Percentiles rank a stretch among this genome's conserved stretches.
Conservation (phyloP, 805 yeast species). For the Wickerhamomyces kurtzmanii region DNA sequence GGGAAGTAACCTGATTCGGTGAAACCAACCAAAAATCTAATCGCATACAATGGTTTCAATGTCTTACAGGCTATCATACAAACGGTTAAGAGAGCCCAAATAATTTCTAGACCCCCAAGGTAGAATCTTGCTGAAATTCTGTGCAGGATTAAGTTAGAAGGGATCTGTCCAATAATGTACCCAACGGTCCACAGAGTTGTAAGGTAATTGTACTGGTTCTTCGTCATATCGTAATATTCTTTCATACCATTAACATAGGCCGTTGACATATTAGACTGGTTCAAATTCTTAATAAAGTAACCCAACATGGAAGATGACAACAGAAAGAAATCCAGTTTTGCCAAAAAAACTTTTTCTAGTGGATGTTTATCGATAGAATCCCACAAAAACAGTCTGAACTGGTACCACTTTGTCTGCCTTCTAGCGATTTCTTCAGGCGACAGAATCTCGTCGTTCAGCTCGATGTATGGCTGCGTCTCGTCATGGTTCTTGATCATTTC, state of each 20-base stretch:
- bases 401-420: slow-evolving; percentile 6
- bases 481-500: too few species aligned
- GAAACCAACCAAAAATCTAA: slow-evolving; percentile 31
- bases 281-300: slow-evolving; percentile 34
- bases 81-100: slow-evolving; percentile 34
- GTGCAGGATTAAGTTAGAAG: slow-evolving; percentile 33
- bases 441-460: too few species aligned
- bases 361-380: slow-evolving; percentile 25
- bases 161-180: slow-evolving; percentile 40
- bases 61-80: slow-evolving; percentile 21
- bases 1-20: slow-evolving; percentile 41
- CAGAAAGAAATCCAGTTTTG: slow-evolving; percentile 28
- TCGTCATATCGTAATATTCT: slow-evolving; percentile 29
- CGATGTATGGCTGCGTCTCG: too few species aligned
- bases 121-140: slow-evolving; percentile 32
- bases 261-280: slow-evolving; percentile 30
- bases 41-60: slow-evolving; percentile 19
- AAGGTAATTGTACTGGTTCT: slow-evolving; percentile 34
- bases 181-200: slow-evolving; percentile 38
- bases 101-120: slow-evolving; percentile 30
- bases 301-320: slow-evolving; percentile 32
- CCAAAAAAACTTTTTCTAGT: slow-evolving; percentile 21
- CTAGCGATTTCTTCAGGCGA: slow-evolving; percentile 6
- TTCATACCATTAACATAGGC: slow-evolving; percentile 40
- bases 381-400: slow-evolving; percentile 11